Conservation (phyloP, 352 stramenopile genomes). For the Phytophthora lateralis region DNA sequence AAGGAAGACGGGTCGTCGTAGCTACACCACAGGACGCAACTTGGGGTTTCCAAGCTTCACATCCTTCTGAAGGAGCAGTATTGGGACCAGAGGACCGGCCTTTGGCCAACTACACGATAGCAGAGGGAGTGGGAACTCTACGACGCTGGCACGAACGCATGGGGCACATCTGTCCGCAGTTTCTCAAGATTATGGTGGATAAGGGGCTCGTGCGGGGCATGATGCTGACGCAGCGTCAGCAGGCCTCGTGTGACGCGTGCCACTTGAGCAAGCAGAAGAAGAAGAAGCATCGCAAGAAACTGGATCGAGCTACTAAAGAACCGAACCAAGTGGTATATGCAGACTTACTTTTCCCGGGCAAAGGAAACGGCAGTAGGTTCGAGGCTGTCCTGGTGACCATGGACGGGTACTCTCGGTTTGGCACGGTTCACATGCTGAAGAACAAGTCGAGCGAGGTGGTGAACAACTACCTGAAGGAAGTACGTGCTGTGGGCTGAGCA, state of each 20-base stretch:
- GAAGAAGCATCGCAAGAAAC: slow-evolving; percentile 7
- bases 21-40: background rate
- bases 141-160: background rate
- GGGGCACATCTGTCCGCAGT: background rate
- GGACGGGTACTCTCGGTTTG: slow-evolving; percentile 16
- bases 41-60: slow-evolving; percentile 8
- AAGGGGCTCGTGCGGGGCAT: background rate
- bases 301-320: slow-evolving; percentile 8
- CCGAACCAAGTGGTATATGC: slow-evolving; percentile 21
- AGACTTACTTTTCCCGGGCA: slow-evolving; percentile 9
- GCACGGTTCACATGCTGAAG: slow-evolving; percentile 8
- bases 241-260: background rate
- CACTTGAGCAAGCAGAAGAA: slow-evolving; percentile 17
- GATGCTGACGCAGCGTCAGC: background rate
- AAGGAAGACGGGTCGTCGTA: background rate
- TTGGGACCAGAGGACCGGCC: background rate
- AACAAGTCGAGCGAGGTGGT: slow-evolving; percentile 2
- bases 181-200: background rate
- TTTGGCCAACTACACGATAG: slow-evolving; percentile 7
- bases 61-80: background rate
- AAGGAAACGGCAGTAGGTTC: slow-evolving; percentile 1
- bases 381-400: slow-evolving; percentile 11
- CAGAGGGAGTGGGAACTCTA: slow-evolving; percentile 8
- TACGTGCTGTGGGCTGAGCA: slow-evolving; percentile 7
- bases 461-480: too few species aligned